Conservation (phyloP, 306 rosid genomes). For the Crotalaria pallida region DNA sequence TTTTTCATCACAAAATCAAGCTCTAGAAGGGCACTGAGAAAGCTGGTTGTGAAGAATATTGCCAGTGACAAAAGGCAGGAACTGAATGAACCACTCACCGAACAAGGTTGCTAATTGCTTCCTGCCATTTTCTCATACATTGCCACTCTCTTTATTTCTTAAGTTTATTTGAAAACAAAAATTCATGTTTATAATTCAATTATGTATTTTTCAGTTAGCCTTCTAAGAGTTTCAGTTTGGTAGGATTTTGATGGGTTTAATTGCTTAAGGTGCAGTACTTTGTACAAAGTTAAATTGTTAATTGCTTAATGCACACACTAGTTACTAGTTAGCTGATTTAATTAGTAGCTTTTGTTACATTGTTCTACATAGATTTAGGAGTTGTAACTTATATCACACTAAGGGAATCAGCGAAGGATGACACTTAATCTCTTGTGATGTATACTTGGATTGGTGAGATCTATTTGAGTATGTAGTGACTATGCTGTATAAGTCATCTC, state of each 20-base stretch:
- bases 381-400: not conserved
- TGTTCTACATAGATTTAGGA: not conserved
- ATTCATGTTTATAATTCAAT: constrained; percentile 1
- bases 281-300: not conserved
- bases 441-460: not conserved
- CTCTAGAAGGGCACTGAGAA: constrained; percentile 30
- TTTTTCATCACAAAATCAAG: constrained; percentile 28
- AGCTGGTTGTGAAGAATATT: constrained; percentile 37
- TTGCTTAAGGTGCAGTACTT: not conserved
- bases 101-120: constrained; percentile 27
- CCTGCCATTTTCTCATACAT: not conserved
- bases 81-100: constrained; percentile 23
- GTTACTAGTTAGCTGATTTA: not conserved
- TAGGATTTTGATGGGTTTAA: not conserved
- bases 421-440: not conserved
- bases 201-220: not conserved
- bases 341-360: not conserved
- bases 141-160: not conserved
- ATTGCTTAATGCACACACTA: not conserved
- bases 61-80: constrained; percentile 40
- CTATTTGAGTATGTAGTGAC: not conserved
- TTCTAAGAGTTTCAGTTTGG: not conserved
- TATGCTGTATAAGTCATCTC: not conserved
- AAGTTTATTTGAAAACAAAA: not conserved
- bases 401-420: not conserved